phyloP scores from a whole-genome alignment of 495 filamentous ascomycete species.

The Pyrenopolyporus hunteri region DNA sequence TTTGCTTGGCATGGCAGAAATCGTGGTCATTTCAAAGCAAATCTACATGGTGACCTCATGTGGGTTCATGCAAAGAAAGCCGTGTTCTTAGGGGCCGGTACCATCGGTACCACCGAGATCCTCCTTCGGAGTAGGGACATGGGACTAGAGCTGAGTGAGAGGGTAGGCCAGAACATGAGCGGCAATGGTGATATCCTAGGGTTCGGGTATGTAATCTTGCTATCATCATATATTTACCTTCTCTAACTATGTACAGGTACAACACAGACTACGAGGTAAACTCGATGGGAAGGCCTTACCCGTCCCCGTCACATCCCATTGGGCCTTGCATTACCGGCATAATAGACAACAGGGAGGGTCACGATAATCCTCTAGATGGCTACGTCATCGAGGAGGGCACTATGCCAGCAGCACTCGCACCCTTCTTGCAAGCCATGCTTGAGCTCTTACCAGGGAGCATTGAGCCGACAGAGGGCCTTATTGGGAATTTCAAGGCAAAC shows the following conservation, averaged over 20 bases:
- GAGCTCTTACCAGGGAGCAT: conserved; percentile 60
- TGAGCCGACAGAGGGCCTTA: conserved; percentile 46
- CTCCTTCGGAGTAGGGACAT: conserved; percentile 66
- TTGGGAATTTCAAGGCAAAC: conserved; percentile 51
- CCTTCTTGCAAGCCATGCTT: conserved; percentile 63
- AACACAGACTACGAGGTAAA: conserved; percentile 63
- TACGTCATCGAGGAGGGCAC: conserved; percentile 71
- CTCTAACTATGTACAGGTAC: conserved; percentile 51
- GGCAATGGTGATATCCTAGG: conserved; percentile 71
- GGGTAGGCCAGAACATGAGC: conserved; percentile 66
- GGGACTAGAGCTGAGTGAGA: conserved; percentile 62
- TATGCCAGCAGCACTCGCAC: conserved; percentile 62
- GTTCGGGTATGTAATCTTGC: conserved; percentile 56
- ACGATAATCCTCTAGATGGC: conserved; percentile 64
- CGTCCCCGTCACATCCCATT: conserved; percentile 57
- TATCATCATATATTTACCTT: not conserved
- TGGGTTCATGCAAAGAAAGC: conserved; percentile 69
- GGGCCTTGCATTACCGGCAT: conserved; percentile 69
- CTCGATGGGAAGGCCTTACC: conserved; percentile 57
- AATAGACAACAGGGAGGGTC: conserved; percentile 63
- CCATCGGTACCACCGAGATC: conserved; percentile 70
- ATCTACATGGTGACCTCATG: conserved; percentile 67
- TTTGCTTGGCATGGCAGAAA: conserved; percentile 70
- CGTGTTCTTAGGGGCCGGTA: conserved; percentile 66
- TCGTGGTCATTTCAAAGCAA: conserved; percentile 61